Evolutionary conservation across 805 yeast genomes (phyloP).

Genomic region (Candida rishiriensis): DNA sequence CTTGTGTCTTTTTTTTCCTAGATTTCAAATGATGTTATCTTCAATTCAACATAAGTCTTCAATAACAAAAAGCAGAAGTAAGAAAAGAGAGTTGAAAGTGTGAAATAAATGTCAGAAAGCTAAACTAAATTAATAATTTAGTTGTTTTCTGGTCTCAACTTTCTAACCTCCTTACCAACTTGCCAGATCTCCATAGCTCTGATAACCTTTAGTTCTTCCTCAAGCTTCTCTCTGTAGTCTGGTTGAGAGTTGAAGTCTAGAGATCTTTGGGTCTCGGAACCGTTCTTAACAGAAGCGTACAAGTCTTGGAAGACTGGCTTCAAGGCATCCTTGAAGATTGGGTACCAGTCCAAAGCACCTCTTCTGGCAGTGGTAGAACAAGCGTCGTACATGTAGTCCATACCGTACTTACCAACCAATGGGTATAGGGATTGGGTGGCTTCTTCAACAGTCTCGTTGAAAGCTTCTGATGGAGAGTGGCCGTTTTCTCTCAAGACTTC

Average conservation of each 20-base stretch:
- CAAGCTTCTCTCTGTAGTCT: conserved; percentile 96
- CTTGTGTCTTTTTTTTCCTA: background rate
- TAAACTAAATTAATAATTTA: conserved; percentile 33
- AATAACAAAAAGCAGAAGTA: too few species aligned
- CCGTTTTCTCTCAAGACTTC: conserved; percentile 99
- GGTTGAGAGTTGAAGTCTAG: conserved; percentile 97
- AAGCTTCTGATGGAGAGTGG: conserved; percentile 99
- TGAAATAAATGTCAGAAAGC: background rate
- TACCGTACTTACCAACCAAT: conserved; percentile 97
- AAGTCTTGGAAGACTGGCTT: conserved; percentile 97
- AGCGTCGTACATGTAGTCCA: conserved; percentile 99
- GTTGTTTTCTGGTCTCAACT: conserved; percentile 98
- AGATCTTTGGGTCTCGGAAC: conserved; percentile 97
- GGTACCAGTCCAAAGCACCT: conserved; percentile 99
- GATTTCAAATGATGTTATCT: too few species aligned
- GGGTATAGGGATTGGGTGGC: conserved; percentile 99
- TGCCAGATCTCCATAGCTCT: conserved; percentile 99
- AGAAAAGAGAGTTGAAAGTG: background rate
- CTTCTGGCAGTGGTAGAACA: conserved; percentile 99
- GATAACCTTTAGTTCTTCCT: conserved; percentile 86
- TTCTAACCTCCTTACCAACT: conserved; percentile 99
- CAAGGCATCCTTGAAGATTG: conserved; percentile 96
- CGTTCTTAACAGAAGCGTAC: conserved; percentile 92
- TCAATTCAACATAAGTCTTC: too few species aligned
- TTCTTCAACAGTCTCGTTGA: conserved; percentile 99